A percentile compares a stretch with the other conserved stretches of the same genome.
Conservation (phyloP, 345 rosid genomes). For the Excoecaria cochinchinensis region DNA sequence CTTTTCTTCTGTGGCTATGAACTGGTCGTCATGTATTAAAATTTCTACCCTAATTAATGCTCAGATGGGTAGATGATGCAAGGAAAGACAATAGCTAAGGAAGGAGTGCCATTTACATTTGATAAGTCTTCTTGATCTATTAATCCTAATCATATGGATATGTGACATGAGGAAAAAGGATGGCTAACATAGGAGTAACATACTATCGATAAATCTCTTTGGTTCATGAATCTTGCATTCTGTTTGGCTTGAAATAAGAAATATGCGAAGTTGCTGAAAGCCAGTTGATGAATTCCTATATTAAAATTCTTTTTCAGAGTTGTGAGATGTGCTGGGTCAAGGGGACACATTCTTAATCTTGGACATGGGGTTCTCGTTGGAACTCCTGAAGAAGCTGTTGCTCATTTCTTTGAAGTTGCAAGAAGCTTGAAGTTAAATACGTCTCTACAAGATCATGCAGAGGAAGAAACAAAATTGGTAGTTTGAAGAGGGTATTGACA, state of each 20-base stretch:
- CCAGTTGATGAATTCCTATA: background rate
- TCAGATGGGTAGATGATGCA: background rate
- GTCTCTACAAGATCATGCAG: constrained; percentile 39
- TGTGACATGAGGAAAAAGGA: background rate
- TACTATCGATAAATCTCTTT: background rate
- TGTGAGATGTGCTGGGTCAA: constrained; percentile 76
- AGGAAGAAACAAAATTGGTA: constrained; percentile 50
- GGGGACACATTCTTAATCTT: constrained; percentile 83
- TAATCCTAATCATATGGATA: background rate
- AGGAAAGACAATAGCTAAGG: background rate
- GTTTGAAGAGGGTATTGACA: constrained; percentile 36
- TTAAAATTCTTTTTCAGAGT: constrained; percentile 49
- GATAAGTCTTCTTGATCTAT: background rate
- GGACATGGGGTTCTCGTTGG: constrained; percentile 95
- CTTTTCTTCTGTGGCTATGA: too few relatives aligned
- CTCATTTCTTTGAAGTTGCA: constrained; percentile 82
- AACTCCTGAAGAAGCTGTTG: constrained; percentile 91
- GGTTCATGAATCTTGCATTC: constrained; percentile 13
- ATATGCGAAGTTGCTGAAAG: background rate
- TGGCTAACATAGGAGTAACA: background rate
- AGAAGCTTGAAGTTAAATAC: constrained; percentile 58
- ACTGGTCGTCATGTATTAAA: background rate
- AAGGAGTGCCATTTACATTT: background rate
- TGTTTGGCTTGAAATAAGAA: background rate
- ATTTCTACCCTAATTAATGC: background rate